Base-by-base conservation (phyloP, 2,329 filamentous ascomycete genomes). In the Aspergillus sp. region DNA sequence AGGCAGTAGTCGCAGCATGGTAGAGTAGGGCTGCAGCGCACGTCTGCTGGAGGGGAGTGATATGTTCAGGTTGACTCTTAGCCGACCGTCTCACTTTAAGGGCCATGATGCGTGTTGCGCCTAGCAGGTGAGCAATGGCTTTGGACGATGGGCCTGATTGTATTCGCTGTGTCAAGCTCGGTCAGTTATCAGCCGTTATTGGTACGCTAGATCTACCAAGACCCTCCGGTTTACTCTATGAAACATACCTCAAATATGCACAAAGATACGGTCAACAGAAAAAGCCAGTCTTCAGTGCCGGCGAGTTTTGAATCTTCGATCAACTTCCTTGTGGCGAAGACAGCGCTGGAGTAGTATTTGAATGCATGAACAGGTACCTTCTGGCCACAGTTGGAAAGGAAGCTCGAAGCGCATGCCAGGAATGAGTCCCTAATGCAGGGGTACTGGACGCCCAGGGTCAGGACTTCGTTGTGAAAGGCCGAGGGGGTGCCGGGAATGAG, bases 231-330 rank as follows among this genome's bases (percentile, higher is more conserved):
- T 33, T 43, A 13, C 36, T 35, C 38, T 11, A 17, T 3, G 26
- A 8, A 30, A 43, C 36, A 22, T 20, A 49, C 47, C 47, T 49
- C 47, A n/a, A 49, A 49, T 14, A 49, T 49, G 17, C 47, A 49
- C 22, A 49, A 19, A 9, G 38, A 11, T 20, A 49, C 19, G 2
- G 47, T 49, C 10, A 32, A n/a, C n/a, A 49, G 24, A 13, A 42
- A 43, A 22, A 49, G 40, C 47, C 47, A 49, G 47, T 49, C 47
- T 26, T 49, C 47, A 11, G 47, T 49, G 22, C 47, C 47, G 16
- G 24, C 16, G 6, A 49, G 36, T 35, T 36, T 35, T 7, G 47
- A 49, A 14, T 49, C 26, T 7, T 49, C 36, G 22, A 49, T 49
- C 47, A 49, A 43, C 14, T 41, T 19, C 5, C 47, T 20, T 16